Conservation (phyloP, 495 filamentous ascomycete species). For the Aspergillus indologenus region DNA sequence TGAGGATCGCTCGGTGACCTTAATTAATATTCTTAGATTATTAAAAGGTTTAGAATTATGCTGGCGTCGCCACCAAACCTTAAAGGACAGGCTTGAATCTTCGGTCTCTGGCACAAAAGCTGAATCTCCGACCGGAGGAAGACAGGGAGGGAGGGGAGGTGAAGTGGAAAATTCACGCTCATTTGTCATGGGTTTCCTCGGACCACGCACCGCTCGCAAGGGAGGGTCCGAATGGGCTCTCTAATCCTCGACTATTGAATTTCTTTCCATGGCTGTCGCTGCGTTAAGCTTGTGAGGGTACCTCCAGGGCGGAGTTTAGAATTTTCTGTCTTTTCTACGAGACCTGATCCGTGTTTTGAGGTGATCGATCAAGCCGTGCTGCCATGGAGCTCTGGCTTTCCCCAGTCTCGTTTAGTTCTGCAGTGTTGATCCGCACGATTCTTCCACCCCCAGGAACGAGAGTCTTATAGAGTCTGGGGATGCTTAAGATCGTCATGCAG, state of each 20-base stretch:
- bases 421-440: neutral
- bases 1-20: neutral
- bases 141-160: no score
- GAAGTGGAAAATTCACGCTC: no score
- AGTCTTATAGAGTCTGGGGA: neutral
- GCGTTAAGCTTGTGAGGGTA: neutral
- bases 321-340: no score
- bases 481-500: neutral
- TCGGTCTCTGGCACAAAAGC: neutral
- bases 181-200: neutral
- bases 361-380: neutral
- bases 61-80: slow-evolving; percentile 5
- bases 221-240: neutral
- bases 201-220: neutral
- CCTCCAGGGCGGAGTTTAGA: no score
- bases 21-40: neutral
- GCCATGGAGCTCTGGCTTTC: neutral
- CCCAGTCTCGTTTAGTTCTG: neutral
- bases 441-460: neutral
- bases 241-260: neutral
- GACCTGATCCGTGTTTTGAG: neutral
- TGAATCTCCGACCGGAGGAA: neutral
- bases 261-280: neutral
- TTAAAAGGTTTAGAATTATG: no score
- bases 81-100: neutral